These are phyloP conservation scores for Apiotrichum siamense DNA, from an alignment of 1,284 basidiomycete species.

Conservation along the genomic window DNA sequence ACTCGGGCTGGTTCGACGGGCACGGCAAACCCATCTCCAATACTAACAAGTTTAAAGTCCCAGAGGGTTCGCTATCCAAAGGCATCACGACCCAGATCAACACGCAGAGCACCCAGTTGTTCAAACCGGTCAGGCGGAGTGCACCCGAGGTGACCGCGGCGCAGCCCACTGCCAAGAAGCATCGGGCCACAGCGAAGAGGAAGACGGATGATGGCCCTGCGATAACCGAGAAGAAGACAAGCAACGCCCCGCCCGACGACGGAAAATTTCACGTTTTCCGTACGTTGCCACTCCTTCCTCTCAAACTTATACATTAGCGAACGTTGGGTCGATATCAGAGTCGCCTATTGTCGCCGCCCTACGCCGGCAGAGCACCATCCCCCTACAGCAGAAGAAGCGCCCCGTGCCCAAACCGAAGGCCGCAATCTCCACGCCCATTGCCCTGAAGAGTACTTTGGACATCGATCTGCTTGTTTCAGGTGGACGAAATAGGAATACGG, in stretches of 20 bases:
- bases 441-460: too few relatives aligned
- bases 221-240: slow-evolving; percentile 10
- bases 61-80: not conserved
- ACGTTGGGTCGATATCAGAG: not conserved
- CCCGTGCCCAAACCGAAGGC: not conserved
- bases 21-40: slow-evolving; percentile 7
- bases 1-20: slow-evolving; percentile 21
- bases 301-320: not conserved
- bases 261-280: slow-evolving; percentile 13
- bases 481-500: too few relatives aligned
- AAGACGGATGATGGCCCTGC: too few relatives aligned
- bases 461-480: slow-evolving; percentile 2
- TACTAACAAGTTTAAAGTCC: not conserved
- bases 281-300: not conserved
- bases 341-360: slow-evolving; percentile 14
- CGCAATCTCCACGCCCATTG: not conserved
- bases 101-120: not conserved
- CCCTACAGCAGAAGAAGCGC: not conserved
- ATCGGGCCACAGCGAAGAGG: not conserved
- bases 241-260: not conserved
- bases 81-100: slow-evolving; percentile 4
- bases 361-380: slow-evolving; percentile 6
- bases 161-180: not conserved
- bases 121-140: not conserved
- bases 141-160: not conserved